A percentile compares a stretch with the other conserved stretches of the same genome.
Evolutionary conservation across 2,329 filamentous ascomycete species (phyloP).

Genomic region (Coniella vitis): DNA sequence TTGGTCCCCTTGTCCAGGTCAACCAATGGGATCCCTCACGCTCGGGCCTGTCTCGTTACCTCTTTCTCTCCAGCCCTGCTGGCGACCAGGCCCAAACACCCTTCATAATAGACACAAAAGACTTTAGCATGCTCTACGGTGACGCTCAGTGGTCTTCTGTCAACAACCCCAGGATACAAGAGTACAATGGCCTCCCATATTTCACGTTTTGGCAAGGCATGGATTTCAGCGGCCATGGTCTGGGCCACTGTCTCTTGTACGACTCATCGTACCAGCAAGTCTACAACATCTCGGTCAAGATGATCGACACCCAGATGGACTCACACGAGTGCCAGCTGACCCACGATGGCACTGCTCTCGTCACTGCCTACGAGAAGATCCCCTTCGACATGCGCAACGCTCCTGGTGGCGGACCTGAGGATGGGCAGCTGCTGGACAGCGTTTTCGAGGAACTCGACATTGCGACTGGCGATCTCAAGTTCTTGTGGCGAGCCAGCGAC

Average conservation of each 20-base stretch:
- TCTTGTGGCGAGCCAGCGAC: constrained; percentile 38
- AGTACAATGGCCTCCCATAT: constrained; percentile 13
- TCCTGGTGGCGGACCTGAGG: constrained; percentile 18
- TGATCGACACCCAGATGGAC: constrained; percentile 15
- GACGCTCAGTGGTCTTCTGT: constrained; percentile 12
- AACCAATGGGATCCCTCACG: constrained; percentile 14
- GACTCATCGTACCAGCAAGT: constrained; percentile 11
- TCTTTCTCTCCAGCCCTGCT: constrained; percentile 11
- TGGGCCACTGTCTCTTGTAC: constrained; percentile 15
- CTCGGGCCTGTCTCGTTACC: constrained; percentile 11
- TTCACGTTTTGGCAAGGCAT: constrained; percentile 15
- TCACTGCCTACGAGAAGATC: constrained; percentile 29
- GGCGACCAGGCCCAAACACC: constrained; percentile 6
- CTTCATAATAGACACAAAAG: constrained; percentile 14
- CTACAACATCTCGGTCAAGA: constrained; percentile 14
- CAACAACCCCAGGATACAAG: constrained; percentile 16
- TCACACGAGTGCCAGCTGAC: constrained; percentile 35
- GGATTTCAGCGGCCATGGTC: constrained; percentile 12
- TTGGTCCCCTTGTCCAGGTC: constrained; percentile 12
- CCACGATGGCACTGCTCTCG: constrained; percentile 31
- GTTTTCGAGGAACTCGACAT: constrained; percentile 42
- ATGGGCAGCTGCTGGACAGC: constrained; percentile 27
- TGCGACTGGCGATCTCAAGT: constrained; percentile 40
- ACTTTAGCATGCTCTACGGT: constrained; percentile 14
- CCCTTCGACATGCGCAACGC: constrained; percentile 22